Evolutionary conservation across 257 asterid species (phyloP).

Genomic region (Eustoma russellianum): DNA sequence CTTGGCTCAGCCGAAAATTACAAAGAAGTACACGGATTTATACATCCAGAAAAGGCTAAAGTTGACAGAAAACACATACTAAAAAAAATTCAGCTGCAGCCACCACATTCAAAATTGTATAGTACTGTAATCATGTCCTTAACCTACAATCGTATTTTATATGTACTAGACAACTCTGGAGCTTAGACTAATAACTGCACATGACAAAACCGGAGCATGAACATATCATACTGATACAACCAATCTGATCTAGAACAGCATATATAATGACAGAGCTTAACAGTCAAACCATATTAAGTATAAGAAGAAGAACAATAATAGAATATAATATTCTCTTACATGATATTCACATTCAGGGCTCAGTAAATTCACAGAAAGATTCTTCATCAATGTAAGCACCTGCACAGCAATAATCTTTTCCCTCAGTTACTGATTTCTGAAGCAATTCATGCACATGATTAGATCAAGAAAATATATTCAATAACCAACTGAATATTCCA

Average conservation of each 20-base stretch:
- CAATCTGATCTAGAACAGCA: neutral
- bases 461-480: too few species aligned
- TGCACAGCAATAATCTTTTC: conserved; percentile 17
- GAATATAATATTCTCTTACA: too few species aligned
- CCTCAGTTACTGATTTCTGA: conserved; percentile 1
- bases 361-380: conserved; percentile 58
- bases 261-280: neutral
- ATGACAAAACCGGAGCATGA: neutral
- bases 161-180: neutral
- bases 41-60: too few species aligned
- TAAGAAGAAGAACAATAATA: too few species aligned
- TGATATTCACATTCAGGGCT: conserved; percentile 81
- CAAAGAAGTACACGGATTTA: too few species aligned
- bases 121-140: too few species aligned
- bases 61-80: too few species aligned
- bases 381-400: conserved; percentile 75
- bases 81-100: too few species aligned
- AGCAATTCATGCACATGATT: neutral
- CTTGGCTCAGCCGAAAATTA: too few species aligned
- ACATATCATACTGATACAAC: neutral
- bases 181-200: neutral
- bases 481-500: too few species aligned
- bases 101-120: too few species aligned
- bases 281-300: neutral
- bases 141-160: too few species aligned